These are phyloP conservation scores for Opeltia flavorubescens DNA, from an alignment of 495 filamentous ascomycete species.

Conservation along the genomic window DNA sequence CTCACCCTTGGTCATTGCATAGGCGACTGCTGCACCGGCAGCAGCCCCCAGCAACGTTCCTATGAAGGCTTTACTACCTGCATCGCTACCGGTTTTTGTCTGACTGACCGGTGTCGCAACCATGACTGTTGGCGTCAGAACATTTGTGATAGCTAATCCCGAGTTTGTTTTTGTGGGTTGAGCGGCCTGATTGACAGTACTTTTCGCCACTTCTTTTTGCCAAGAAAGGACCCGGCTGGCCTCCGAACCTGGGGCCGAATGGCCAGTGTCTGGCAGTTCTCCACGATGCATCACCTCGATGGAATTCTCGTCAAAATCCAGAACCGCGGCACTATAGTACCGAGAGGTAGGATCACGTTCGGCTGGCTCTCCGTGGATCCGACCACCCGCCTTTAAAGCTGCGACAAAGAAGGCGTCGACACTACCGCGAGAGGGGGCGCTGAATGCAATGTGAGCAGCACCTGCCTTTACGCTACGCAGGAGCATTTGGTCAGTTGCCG, in stretches of 20 bases:
- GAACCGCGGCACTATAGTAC: conserved; percentile 46
- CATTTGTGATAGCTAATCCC: conserved; percentile 20
- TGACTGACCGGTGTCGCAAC: conserved; percentile 17
- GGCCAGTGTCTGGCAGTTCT: background rate
- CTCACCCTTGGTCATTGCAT: conserved; percentile 51
- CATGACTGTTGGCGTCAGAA: conserved; percentile 21
- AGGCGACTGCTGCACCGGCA: conserved; percentile 59
- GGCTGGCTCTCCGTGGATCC: conserved; percentile 41
- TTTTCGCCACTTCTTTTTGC: conserved; percentile 13
- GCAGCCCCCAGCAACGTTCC: conserved; percentile 67
- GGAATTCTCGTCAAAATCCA: conserved; percentile 47
- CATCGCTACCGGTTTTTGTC: conserved; percentile 23
- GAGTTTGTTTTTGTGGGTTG: conserved; percentile 7
- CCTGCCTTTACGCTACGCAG: conserved; percentile 29
- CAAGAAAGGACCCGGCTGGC: conserved; percentile 7
- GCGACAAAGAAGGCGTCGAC: conserved; percentile 46
- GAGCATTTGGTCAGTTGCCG: background rate
- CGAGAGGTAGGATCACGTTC: conserved; percentile 34
- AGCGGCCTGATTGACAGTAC: conserved; percentile 1
- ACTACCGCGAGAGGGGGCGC: conserved; percentile 35
- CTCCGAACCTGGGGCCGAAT: conserved; percentile 1
- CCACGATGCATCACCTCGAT: conserved; percentile 43
- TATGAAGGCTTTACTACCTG: conserved; percentile 37
- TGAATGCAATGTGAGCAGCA: conserved; percentile 45
- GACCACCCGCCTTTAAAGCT: conserved; percentile 43